phyloP scores from a whole-genome alignment of 164 flowering plant species.

The Liriodendron chinense region DNA sequence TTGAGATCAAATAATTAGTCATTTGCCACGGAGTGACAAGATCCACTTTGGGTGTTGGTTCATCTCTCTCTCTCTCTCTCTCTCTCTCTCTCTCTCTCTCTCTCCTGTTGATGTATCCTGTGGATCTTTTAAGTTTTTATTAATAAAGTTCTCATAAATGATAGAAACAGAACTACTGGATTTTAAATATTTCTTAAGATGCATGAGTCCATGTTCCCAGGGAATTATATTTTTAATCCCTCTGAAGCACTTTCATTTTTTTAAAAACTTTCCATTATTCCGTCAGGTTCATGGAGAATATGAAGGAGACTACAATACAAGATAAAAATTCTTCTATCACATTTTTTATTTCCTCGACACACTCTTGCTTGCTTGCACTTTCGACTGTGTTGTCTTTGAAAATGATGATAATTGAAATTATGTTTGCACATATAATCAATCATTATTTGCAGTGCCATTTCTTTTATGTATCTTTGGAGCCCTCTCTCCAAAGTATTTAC shows the following conservation, averaged over 20 bases:
- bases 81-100: background rate
- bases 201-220: background rate
- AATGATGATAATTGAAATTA: background rate
- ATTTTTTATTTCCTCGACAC: no score
- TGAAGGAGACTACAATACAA: no score
- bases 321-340: no score
- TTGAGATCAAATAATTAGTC: no score
- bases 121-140: background rate
- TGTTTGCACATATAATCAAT: background rate
- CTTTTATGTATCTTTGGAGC: no score
- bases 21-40: no score
- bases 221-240: background rate
- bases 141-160: no score
- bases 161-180: background rate
- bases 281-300: background rate
- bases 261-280: background rate
- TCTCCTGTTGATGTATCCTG: no score
- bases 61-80: no score
- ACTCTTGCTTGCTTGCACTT: background rate
- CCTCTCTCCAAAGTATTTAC: no score
- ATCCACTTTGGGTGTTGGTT: no score
- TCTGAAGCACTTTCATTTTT: background rate
- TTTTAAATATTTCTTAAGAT: background rate
- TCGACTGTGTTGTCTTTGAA: background rate
- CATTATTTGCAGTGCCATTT: no score